phyloP scores from a whole-genome alignment of 1,284 basidiomycete species.

The Xerocomus amazonicus region DNA sequence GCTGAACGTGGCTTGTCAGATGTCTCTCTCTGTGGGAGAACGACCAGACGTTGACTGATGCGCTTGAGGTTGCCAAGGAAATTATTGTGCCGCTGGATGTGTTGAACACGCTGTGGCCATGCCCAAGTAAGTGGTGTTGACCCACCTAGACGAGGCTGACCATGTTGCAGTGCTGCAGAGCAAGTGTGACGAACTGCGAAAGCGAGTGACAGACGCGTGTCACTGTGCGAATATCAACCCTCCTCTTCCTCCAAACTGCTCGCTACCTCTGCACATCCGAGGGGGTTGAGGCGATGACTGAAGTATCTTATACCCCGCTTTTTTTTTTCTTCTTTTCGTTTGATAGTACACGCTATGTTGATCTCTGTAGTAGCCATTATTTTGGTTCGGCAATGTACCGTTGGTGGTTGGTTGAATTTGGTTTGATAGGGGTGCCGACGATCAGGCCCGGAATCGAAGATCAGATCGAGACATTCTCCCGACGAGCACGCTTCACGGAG shows the following conservation, averaged over 20 bases:
- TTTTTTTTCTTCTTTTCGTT: too few relatives aligned
- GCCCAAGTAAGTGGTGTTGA: constrained; percentile 44
- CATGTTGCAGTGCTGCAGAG: constrained; percentile 39
- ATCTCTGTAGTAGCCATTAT: constrained; percentile 23
- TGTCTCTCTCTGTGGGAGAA: constrained; percentile 65
- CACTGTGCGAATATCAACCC: constrained; percentile 37
- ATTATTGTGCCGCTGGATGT: constrained; percentile 62
- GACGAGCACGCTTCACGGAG: constrained; percentile 26
- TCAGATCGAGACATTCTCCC: constrained; percentile 21
- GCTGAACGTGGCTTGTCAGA: constrained; percentile 33
- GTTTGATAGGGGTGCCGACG: constrained; percentile 24
- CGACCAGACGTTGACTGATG: constrained; percentile 53
- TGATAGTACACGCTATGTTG: constrained; percentile 21
- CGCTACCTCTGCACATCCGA: constrained; percentile 34
- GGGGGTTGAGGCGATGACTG: constrained; percentile 18
- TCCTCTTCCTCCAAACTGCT: constrained; percentile 38
- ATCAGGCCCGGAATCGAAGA: constrained; percentile 30
- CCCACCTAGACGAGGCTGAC: neutral
- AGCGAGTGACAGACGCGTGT: constrained; percentile 46
- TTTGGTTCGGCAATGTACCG: constrained; percentile 28
- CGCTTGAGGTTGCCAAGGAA: constrained; percentile 63
- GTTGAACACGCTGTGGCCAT: constrained; percentile 69
- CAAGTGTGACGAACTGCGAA: constrained; percentile 44
- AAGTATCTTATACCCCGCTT: neutral
- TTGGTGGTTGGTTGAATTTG: constrained; percentile 10